Evolutionary conservation across 2,329 filamentous ascomycete species (phyloP).

Genomic region (Fusarium multiceps): DNA sequence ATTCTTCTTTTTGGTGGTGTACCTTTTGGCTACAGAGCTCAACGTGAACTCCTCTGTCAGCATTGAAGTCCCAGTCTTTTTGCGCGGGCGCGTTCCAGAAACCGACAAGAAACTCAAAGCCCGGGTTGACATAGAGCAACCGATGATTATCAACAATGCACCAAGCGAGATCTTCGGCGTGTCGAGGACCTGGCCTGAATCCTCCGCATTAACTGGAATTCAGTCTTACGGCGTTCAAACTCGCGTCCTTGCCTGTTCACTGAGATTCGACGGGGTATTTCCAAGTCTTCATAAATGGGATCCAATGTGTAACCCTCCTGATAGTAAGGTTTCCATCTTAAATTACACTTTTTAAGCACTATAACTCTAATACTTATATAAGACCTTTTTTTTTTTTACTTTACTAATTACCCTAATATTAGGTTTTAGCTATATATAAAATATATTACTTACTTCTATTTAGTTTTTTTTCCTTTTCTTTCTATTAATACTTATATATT

Average conservation of each 20-base stretch:
- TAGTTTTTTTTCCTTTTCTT: no score
- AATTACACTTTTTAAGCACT: no score
- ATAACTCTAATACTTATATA: no score
- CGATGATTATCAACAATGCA: background rate
- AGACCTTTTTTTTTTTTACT: no score
- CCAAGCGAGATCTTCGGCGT: background rate
- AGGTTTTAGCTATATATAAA: no score
- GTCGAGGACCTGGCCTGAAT: background rate
- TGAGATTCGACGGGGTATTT: background rate
- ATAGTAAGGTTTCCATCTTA: no score
- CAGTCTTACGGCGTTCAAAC: background rate
- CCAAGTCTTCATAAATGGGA: background rate
- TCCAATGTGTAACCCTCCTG: background rate
- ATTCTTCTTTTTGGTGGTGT: conserved; percentile 70
- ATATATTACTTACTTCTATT: no score
- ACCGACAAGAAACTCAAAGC: background rate
- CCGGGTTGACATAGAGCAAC: background rate
- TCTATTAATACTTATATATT: no score
- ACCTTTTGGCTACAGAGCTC: conserved; percentile 72
- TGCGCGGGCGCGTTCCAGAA: conserved; percentile 61
- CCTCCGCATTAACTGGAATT: background rate
- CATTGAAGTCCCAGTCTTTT: conserved; percentile 77
- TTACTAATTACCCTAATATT: no score
- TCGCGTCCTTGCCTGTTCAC: background rate
- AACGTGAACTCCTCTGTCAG: conserved; percentile 58